Evolutionary conservation across 1,139 yeast genomes (phyloP).

Genomic region (Pichia sp.): DNA sequence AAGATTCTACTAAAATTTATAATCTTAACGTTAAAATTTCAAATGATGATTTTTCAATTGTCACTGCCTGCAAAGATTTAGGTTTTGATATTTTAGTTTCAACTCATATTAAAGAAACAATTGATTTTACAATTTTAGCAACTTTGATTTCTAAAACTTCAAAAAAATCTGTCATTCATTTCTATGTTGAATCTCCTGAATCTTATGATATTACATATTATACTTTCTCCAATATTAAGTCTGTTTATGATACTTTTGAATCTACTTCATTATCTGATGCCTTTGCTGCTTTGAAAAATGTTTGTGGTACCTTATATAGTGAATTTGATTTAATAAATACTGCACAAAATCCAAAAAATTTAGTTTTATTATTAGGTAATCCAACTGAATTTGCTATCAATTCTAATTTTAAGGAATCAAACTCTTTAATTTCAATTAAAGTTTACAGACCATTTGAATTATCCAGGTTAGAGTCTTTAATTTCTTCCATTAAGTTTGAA

Average conservation of each 20-base stretch:
- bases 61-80: constrained; percentile 67
- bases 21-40: constrained; percentile 58
- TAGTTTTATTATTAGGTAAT: constrained; percentile 56
- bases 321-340: constrained; percentile 35
- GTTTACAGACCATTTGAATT: constrained; percentile 69
- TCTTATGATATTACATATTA: constrained; percentile 13
- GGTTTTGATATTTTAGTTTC: constrained; percentile 62
- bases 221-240: constrained; percentile 12
- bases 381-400: constrained; percentile 33
- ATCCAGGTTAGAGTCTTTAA: constrained; percentile 37
- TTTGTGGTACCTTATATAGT: constrained; percentile 30
- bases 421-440: constrained; percentile 52
- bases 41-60: constrained; percentile 54
- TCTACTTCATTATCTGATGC: constrained; percentile 23
- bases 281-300: constrained; percentile 26
- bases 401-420: constrained; percentile 34
- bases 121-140: constrained; percentile 48
- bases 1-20: constrained; percentile 37
- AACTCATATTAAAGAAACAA: constrained; percentile 47
- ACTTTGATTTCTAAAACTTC: constrained; percentile 47
- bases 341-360: constrained; percentile 29
- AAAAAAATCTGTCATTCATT: constrained; percentile 61
- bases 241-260: constrained; percentile 17
- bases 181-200: constrained; percentile 30
- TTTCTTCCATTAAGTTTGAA: constrained; percentile 7